Evolutionary conservation across 2,329 filamentous ascomycete genomes (phyloP).

Genomic region (Fusarium brachygibbosum): DNA sequence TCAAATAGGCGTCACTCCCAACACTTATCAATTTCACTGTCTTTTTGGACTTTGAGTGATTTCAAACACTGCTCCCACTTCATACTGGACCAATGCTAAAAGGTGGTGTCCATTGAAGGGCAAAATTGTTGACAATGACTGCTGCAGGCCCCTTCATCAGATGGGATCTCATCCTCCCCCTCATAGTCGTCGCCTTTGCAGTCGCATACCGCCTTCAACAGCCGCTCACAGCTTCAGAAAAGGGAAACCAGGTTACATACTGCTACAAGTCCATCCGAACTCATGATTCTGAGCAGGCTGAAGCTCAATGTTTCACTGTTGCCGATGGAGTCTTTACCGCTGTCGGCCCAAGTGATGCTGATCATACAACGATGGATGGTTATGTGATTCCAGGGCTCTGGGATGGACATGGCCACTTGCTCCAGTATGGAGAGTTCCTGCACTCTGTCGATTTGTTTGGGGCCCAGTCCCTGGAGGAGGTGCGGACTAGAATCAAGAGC

Average conservation of each 20-base stretch:
- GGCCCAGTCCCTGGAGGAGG: slow-evolving; percentile 66
- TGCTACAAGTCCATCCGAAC: slow-evolving; percentile 60
- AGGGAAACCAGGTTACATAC: slow-evolving; percentile 45
- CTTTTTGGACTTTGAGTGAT: neutral
- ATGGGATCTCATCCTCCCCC: slow-evolving; percentile 52
- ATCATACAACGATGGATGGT: slow-evolving; percentile 54
- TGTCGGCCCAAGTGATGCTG: slow-evolving; percentile 57
- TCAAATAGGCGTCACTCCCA: slow-evolving; percentile 15
- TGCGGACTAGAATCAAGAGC: slow-evolving; percentile 63
- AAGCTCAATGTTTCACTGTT: slow-evolving; percentile 69
- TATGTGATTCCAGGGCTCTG: slow-evolving; percentile 76
- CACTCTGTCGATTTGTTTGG: slow-evolving; percentile 76
- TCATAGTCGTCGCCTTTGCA: slow-evolving; percentile 52
- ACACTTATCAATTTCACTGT: slow-evolving; percentile 1
- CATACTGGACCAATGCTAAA: neutral
- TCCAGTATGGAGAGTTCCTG: slow-evolving; percentile 76
- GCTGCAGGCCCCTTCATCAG: slow-evolving; percentile 31
- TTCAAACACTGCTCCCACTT: too few relatives aligned
- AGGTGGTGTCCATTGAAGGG: neutral
- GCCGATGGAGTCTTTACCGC: slow-evolving; percentile 64
- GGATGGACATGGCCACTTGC: slow-evolving; percentile 78
- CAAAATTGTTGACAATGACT: slow-evolving; percentile 24
- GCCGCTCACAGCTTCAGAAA: slow-evolving; percentile 31
- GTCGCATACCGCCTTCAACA: slow-evolving; percentile 51
- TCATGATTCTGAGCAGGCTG: slow-evolving; percentile 53